phyloP scores from a whole-genome alignment of 371 early-diverging fungal genomes.

The Capillidium rhysosporum region DNA sequence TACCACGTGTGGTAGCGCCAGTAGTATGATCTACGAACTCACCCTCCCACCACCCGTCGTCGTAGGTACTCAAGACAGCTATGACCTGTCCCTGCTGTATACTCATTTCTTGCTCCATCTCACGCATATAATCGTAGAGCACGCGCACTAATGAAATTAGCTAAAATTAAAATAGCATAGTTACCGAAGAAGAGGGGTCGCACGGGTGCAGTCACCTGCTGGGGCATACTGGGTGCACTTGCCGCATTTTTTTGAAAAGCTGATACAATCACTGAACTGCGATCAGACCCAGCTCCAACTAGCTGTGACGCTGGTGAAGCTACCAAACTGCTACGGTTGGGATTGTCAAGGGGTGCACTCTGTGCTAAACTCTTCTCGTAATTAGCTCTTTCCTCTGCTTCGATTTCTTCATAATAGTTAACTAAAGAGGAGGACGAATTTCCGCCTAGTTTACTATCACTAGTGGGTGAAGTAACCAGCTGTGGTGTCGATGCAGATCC shows the following conservation, averaged over 20 bases:
- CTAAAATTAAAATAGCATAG: neutral
- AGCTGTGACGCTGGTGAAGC: too few species aligned
- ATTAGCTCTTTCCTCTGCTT: neutral
- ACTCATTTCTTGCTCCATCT: constrained; percentile 48
- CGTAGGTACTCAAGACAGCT: constrained; percentile 33
- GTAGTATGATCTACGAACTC: constrained; percentile 20
- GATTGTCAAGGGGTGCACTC: too few species aligned
- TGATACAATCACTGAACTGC: neutral
- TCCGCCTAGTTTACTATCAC: neutral
- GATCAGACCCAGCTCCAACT: neutral
- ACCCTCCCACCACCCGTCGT: constrained; percentile 51
- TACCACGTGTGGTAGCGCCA: constrained; percentile 14
- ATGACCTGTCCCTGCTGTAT: constrained; percentile 49
- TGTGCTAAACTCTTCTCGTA: neutral
- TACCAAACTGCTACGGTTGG: too few species aligned
- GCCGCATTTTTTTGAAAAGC: neutral
- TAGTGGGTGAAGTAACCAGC: too few species aligned
- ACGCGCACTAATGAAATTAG: constrained; percentile 32
- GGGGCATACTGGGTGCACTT: neutral
- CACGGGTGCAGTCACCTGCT: neutral
- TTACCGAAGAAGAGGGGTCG: constrained; percentile 5
- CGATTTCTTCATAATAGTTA: constrained; percentile 1
- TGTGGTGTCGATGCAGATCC: neutral
- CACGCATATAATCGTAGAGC: constrained; percentile 55
- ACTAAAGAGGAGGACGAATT: neutral